These are phyloP conservation scores for Zygotorulaspora sp. DNA, from an alignment of 805 yeast species.

Conservation along the genomic window DNA sequence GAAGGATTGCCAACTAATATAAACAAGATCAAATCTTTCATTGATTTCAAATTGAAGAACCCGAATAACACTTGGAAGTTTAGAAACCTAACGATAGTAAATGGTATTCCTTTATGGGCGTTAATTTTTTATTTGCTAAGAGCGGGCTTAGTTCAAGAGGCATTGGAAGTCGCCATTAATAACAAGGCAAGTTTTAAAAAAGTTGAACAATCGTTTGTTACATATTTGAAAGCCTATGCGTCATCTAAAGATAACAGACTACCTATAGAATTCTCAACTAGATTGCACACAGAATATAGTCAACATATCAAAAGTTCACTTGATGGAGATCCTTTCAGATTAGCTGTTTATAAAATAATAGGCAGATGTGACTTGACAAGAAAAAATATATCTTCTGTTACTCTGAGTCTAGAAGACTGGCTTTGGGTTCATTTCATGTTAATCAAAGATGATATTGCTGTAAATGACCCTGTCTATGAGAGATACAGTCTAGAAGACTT, in stretches of 20 bases:
- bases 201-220: slow-evolving; percentile 78
- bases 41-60: slow-evolving; percentile 44
- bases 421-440: slow-evolving; percentile 86
- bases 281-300: slow-evolving; percentile 74
- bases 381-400: slow-evolving; percentile 63
- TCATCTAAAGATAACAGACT: slow-evolving; percentile 50
- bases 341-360: slow-evolving; percentile 82
- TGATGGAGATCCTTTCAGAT: slow-evolving; percentile 81
- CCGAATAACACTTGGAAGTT: slow-evolving; percentile 47
- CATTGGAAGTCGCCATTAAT: slow-evolving; percentile 59
- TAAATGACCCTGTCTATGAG: slow-evolving; percentile 56
- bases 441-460: slow-evolving; percentile 52
- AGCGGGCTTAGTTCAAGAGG: slow-evolving; percentile 77
- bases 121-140: slow-evolving; percentile 77
- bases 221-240: slow-evolving; percentile 68
- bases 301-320: slow-evolving; percentile 67
- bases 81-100: slow-evolving; percentile 58
- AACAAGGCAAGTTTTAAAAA: slow-evolving; percentile 73
- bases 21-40: slow-evolving; percentile 64
- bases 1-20: slow-evolving; percentile 70
- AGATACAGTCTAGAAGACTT: slow-evolving; percentile 68
- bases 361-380: slow-evolving; percentile 82
- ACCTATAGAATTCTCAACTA: slow-evolving; percentile 61
- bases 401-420: slow-evolving; percentile 90
- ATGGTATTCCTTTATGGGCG: slow-evolving; percentile 94